Evolutionary conservation across 176 grass and related monocot species (phyloP).

Genomic region (Dendrocalamus sinicus): DNA sequence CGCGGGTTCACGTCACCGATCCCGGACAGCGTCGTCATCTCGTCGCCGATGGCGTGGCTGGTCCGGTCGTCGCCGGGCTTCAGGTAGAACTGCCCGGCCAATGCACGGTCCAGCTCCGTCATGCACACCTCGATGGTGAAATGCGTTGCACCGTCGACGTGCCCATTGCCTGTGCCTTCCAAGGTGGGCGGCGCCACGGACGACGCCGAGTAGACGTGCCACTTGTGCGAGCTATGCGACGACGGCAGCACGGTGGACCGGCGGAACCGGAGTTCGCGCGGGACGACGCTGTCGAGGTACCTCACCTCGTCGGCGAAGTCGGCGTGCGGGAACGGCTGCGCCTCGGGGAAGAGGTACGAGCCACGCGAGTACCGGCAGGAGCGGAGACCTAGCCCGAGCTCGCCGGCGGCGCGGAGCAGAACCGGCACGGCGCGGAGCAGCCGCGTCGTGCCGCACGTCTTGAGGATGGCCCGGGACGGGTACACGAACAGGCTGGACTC

Average conservation of each 20-base stretch:
- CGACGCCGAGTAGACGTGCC: conserved; percentile 49
- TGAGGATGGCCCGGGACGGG: conserved; percentile 40
- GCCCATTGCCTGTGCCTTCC: background rate
- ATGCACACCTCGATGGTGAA: conserved; percentile 52
- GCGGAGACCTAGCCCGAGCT: conserved; percentile 38
- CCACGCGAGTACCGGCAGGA: conserved; percentile 50
- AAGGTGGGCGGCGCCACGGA: background rate
- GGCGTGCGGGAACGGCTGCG: conserved; percentile 50
- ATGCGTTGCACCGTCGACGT: no score
- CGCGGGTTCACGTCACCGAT: conserved; percentile 37
- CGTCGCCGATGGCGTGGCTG: conserved; percentile 36
- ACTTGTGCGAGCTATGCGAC: background rate
- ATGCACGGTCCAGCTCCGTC: conserved; percentile 49
- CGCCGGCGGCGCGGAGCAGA: conserved; percentile 32
- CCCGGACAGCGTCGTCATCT: conserved; percentile 41
- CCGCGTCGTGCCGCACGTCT: conserved; percentile 56
- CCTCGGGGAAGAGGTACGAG: conserved; percentile 50
- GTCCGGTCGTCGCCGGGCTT: conserved; percentile 27
- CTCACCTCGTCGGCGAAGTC: conserved; percentile 51
- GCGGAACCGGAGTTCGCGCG: conserved; percentile 14
- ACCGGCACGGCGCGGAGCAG: conserved; percentile 38
- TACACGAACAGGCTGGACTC: conserved; percentile 64
- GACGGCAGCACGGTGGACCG: conserved; percentile 18
- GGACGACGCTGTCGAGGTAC: conserved; percentile 43
- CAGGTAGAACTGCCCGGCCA: conserved; percentile 29